Evolutionary conservation across 345 rosid species (phyloP), one percentile per base, ranked within the genome.

Genomic region (Gossypium raimondii): DNA sequence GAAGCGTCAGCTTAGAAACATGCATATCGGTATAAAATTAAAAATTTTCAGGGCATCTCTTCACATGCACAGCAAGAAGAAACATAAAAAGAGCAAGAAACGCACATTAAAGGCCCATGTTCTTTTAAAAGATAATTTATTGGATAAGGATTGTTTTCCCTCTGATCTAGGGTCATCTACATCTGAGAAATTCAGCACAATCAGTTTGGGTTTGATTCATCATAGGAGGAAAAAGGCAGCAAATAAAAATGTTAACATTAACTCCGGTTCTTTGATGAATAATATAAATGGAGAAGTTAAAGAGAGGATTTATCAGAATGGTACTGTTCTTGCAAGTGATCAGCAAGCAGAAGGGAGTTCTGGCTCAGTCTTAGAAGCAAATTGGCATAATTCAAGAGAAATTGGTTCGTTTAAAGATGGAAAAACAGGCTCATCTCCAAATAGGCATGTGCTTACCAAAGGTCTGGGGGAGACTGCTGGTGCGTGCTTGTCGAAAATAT

Each of bases 131-230:
- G 88, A 82, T 74, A 80, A 75, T 11, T 57, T 77, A 67, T 73
- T 81, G 72, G 83, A 76, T 58, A 58, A 58, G 61, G 76, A 70
- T 50, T 51, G 60, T 63, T 56, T 73, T 65, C 52, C 79, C 17
- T 74, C 81, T 62, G 85, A 80, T 78, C 75, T 78, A 45, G 89
- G 78, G 72, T 88, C 89, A 72, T 90, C 94, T 27, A 85, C 92
- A 44, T 86, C 95, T 76, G 81, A 78, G 78, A 75, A 63, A 44
- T 76, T 75, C 29, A 56, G 27, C 18, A 73, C 73, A 67, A 24
- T 18, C 65, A 64, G 79, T 69, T 59, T 50, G 10, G 67, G 71
- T 68, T 70, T 83, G 7, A 25, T 63, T 79, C 64, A 61, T n/a
- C 3, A 22, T 24, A 75, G 17, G 43, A 82, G 67, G 75, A 82